Conservation (phyloP, 345 rosid species). For the Citrus maxima region DNA sequence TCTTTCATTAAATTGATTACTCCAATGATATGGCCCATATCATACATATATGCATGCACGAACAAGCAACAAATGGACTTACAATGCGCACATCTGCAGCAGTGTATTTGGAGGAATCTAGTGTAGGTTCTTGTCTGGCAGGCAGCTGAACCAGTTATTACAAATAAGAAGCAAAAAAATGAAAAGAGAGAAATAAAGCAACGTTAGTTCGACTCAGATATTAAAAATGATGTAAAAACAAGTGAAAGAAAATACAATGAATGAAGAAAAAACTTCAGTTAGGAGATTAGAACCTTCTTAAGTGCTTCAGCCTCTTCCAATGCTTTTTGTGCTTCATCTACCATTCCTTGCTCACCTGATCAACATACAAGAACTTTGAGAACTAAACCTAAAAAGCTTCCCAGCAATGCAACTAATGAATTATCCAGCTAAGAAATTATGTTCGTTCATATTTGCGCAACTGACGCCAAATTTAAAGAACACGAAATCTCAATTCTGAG, state of each 20-base stretch:
- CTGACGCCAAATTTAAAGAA: not conserved
- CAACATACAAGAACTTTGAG: conserved; percentile 2
- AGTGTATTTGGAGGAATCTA: conserved; percentile 81
- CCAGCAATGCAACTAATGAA: not conserved
- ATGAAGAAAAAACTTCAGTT: not conserved
- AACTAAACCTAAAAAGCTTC: not conserved
- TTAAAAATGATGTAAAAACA: not conserved
- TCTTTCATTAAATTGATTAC: not conserved
- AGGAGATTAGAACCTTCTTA: conserved; percentile 61
- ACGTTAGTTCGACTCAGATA: not conserved
- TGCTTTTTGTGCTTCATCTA: conserved; percentile 98
- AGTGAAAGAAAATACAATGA: not conserved
- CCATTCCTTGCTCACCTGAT: conserved; percentile 98
- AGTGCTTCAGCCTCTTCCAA: conserved; percentile 99
- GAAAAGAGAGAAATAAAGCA: not conserved
- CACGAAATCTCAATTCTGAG: not conserved
- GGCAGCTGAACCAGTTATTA: conserved; percentile 52
- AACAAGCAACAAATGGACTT: conserved; percentile 31
- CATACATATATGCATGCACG: not conserved
- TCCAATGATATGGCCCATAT: not conserved
- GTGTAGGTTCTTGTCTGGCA: conserved; percentile 70
- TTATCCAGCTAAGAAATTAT: not conserved
- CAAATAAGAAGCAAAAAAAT: not conserved
- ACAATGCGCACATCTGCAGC: conserved; percentile 98
- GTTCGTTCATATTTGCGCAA: not conserved